phyloP scores from a whole-genome alignment of 768 basidiomycete species.

The Pisolithus microcarpus region DNA sequence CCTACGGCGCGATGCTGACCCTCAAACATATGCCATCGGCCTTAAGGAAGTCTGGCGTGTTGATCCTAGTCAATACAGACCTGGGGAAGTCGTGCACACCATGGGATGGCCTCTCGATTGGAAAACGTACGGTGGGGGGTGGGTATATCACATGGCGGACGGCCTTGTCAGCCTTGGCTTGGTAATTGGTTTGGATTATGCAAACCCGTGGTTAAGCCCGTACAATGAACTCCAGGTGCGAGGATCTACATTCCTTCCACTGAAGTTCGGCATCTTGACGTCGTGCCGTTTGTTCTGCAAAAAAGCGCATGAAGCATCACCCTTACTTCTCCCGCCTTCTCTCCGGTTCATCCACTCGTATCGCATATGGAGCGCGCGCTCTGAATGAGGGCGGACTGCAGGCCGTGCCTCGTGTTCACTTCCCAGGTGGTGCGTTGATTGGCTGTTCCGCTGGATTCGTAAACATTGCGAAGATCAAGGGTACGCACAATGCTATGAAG shows the following conservation, averaged over 20 bases:
- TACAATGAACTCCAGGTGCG: constrained; percentile 89
- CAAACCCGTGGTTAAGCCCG: constrained; percentile 87
- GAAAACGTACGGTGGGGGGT: constrained; percentile 79
- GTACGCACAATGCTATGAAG: constrained; percentile 99
- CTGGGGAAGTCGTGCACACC: constrained; percentile 82
- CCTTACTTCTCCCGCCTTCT: constrained; percentile 83
- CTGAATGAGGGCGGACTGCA: constrained; percentile 94
- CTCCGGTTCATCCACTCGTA: constrained; percentile 59
- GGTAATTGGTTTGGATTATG: constrained; percentile 90
- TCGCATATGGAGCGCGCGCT: constrained; percentile 86
- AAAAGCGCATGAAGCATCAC: constrained; percentile 92
- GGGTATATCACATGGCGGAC: constrained; percentile 92
- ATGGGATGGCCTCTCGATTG: constrained; percentile 88
- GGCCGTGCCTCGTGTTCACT: constrained; percentile 77
- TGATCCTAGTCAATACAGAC: constrained; percentile 49
- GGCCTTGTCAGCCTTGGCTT: constrained; percentile 85
- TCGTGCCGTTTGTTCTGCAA: constrained; percentile 5
- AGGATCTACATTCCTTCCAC: constrained; percentile 14
- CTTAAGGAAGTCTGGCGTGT: constrained; percentile 98
- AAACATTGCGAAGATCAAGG: constrained; percentile 97
- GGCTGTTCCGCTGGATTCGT: constrained; percentile 96
- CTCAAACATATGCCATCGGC: constrained; percentile 94
- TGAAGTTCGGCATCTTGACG: not conserved
- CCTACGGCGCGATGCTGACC: constrained; percentile 58
- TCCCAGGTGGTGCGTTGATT: constrained; percentile 91